Conservation (phyloP, 2,329 filamentous ascomycete species). For the Venturia asperata region DNA sequence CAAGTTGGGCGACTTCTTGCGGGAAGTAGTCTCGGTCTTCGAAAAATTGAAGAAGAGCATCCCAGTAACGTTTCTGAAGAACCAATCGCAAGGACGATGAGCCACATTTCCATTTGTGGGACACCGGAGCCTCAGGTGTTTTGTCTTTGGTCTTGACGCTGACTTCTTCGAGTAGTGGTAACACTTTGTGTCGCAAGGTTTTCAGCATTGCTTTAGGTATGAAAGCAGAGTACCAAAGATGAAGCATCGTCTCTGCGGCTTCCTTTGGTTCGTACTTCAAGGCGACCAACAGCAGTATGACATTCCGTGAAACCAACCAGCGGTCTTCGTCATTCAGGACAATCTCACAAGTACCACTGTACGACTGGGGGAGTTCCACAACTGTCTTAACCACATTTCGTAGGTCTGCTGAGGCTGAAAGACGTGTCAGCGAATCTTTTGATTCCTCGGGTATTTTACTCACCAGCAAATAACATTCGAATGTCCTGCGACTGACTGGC, state of each 20-base stretch:
- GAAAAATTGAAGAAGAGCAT: constrained; percentile 25
- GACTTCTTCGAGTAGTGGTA: constrained; percentile 31
- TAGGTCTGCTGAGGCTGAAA: constrained; percentile 39
- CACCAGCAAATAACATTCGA: constrained; percentile 33
- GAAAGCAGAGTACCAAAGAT: constrained; percentile 43
- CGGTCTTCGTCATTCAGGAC: constrained; percentile 38
- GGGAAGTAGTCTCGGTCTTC: constrained; percentile 26
- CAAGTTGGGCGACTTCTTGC: constrained; percentile 22
- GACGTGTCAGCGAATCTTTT: background rate
- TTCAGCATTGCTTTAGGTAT: constrained; percentile 26
- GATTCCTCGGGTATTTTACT: constrained; percentile 20
- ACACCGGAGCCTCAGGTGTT: constrained; percentile 23
- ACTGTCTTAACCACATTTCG: constrained; percentile 40
- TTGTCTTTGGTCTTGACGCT: constrained; percentile 31
- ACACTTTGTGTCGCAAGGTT: constrained; percentile 25
- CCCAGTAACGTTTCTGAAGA: constrained; percentile 31
- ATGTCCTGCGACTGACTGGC: constrained; percentile 23
- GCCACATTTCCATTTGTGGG: constrained; percentile 31
- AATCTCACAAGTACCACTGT: constrained; percentile 24
- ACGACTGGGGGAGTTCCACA: constrained; percentile 28
- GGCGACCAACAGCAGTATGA: constrained; percentile 35
- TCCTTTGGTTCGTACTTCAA: constrained; percentile 22
- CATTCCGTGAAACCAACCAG: constrained; percentile 36
- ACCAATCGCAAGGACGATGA: constrained; percentile 26
- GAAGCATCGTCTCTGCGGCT: constrained; percentile 33